These are phyloP conservation scores for Chlorella sp. DNA, from an alignment of 139 green algal genomes.

Conservation along the genomic window DNA sequence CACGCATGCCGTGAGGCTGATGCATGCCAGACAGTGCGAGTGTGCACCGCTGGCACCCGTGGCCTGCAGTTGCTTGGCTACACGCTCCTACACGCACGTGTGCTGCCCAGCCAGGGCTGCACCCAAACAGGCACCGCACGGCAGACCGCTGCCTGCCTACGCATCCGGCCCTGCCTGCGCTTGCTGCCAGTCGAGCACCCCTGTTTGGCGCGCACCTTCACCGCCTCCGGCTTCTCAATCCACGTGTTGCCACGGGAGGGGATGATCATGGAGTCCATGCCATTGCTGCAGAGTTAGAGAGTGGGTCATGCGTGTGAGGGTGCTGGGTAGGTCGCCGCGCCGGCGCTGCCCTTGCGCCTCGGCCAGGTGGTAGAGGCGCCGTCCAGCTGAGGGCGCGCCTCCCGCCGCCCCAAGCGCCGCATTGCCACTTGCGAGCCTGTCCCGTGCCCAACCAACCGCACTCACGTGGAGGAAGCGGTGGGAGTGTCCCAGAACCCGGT, in stretches of 20 bases:
- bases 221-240: constrained; percentile 12
- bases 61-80: neutral
- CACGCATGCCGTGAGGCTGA: neutral
- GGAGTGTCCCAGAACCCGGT: neutral
- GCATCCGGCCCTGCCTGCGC: too few species aligned
- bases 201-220: neutral
- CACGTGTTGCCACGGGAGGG: neutral
- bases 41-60: neutral
- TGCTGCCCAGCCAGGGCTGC: too few species aligned
- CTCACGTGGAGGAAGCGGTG: neutral
- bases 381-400: neutral
- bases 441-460: too few species aligned
- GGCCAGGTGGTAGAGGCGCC: too few species aligned
- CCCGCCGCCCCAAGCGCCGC: neutral
- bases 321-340: neutral
- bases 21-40: neutral
- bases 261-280: neutral
- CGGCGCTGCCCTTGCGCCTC: neutral
- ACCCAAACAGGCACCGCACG: too few species aligned
- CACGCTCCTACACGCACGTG: too few species aligned
- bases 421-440: too few species aligned
- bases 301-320: neutral
- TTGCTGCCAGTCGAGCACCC: too few species aligned
- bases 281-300: neutral
- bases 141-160: too few species aligned